Conservation (phyloP, 2,329 filamentous ascomycete species). For the Claviceps paspali region DNA sequence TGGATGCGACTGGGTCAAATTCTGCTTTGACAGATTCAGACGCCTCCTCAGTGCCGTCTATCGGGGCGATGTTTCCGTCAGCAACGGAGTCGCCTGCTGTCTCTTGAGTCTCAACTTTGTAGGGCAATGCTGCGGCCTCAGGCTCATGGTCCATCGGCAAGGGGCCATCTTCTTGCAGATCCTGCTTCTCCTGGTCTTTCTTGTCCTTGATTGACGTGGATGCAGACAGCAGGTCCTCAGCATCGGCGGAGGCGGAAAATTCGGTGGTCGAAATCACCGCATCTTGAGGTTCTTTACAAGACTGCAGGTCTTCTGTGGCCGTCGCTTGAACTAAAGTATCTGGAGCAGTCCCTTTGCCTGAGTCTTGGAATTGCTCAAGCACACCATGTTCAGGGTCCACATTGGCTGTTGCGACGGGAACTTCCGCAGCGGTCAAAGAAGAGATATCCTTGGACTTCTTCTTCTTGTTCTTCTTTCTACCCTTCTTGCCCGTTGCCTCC, state of each 20-base stretch:
- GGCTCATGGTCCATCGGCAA: background rate
- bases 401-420: background rate
- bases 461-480: conserved; percentile 9
- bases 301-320: background rate
- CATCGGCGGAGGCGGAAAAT: background rate
- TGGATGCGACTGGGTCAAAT: background rate
- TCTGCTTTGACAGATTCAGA: background rate
- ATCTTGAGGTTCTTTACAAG: background rate
- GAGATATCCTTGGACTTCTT: conserved; percentile 3
- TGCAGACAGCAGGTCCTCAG: conserved; percentile 3
- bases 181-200: conserved; percentile 10
- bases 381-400: background rate
- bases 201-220: conserved; percentile 4
- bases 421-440: background rate
- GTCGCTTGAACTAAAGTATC: background rate
- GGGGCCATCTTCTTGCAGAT: conserved; percentile 5
- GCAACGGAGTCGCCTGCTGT: background rate
- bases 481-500: conserved; percentile 7
- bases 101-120: background rate
- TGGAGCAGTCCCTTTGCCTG: background rate
- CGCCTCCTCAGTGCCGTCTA: background rate
- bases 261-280: background rate
- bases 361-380: background rate
- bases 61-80: background rate
- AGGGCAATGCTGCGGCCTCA: background rate